Conservation (phyloP, 192 early-diverging fungal species). For the Backusella macrospora region DNA sequence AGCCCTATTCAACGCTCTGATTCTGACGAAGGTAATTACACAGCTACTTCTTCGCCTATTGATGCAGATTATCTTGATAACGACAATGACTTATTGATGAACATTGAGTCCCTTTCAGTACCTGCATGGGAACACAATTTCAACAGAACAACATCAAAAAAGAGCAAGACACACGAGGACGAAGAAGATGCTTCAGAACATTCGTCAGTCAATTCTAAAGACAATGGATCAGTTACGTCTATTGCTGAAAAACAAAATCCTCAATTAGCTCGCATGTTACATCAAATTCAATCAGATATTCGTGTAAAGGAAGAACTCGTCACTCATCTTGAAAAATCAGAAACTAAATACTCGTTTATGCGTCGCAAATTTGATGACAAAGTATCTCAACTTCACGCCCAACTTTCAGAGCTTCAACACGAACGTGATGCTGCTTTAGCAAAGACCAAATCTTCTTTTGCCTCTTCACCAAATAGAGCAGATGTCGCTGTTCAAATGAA, state of each 20-base stretch:
- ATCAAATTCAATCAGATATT: constrained; percentile 64
- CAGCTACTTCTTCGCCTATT: constrained; percentile 21
- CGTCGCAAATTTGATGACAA: constrained; percentile 72
- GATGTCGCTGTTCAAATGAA: not conserved
- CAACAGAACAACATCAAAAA: not conserved
- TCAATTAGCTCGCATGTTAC: constrained; percentile 51
- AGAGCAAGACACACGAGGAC: not conserved
- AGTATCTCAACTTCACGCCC: constrained; percentile 59
- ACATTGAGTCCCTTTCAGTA: constrained; percentile 31
- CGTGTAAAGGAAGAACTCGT: constrained; percentile 65
- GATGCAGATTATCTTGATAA: not conserved
- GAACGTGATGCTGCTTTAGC: constrained; percentile 67
- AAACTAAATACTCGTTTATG: constrained; percentile 62
- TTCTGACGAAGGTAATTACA: constrained; percentile 36
- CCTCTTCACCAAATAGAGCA: not conserved
- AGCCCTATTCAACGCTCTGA: constrained; percentile 19
- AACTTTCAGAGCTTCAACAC: constrained; percentile 52
- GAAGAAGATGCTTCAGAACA: constrained; percentile 5
- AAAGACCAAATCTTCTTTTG: constrained; percentile 25
- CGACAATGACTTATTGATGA: constrained; percentile 21
- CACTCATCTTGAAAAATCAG: constrained; percentile 55
- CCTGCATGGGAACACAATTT: constrained; percentile 31
- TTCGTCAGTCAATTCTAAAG: not conserved
- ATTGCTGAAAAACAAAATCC: constrained; percentile 30
- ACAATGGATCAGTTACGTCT: not conserved